Evolutionary conservation across 2,329 filamentous ascomycete species (phyloP).

Genomic region (Dryadomyces quercus-mongolicae): DNA sequence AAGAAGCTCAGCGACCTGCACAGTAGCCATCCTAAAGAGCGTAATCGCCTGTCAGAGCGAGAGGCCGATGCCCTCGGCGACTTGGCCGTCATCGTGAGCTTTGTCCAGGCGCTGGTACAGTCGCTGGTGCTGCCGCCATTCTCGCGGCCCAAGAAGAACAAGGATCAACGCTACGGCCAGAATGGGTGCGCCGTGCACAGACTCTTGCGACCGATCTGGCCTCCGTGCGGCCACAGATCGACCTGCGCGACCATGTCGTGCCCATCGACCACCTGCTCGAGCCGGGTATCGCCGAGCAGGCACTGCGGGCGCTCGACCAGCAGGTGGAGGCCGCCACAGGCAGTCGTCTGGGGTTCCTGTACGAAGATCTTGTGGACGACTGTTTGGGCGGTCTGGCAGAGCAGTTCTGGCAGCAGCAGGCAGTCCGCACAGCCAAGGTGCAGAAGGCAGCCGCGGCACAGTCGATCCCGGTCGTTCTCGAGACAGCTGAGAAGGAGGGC

Average conservation of each 20-base stretch:
- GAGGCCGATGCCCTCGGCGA: constrained; percentile 24
- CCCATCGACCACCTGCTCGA: constrained; percentile 30
- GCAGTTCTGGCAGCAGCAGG: constrained; percentile 14
- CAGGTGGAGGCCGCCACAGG: constrained; percentile 26
- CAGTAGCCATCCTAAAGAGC: constrained; percentile 18
- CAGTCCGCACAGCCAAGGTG: constrained; percentile 14
- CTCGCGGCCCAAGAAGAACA: constrained; percentile 20
- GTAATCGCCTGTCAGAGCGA: constrained; percentile 20
- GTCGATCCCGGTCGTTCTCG: constrained; percentile 11
- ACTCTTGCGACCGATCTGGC: constrained; percentile 25
- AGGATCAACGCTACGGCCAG: constrained; percentile 24
- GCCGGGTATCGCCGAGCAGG: constrained; percentile 22
- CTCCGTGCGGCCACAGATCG: constrained; percentile 23
- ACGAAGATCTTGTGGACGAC: constrained; percentile 28
- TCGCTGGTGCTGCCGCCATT: constrained; percentile 23
- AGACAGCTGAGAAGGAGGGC: constrained; percentile 9
- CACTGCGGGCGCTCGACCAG: constrained; percentile 23
- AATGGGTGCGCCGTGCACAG: constrained; percentile 7
- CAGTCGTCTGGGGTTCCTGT: constrained; percentile 28
- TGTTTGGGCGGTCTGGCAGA: constrained; percentile 19
- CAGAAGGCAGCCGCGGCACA: constrained; percentile 10
- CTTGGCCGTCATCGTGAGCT: constrained; percentile 24
- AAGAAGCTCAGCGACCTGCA: constrained; percentile 27
- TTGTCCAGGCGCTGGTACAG: constrained; percentile 24
- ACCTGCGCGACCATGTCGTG: constrained; percentile 25